phyloP scores from a whole-genome alignment of 805 yeast species.

The Yamadazyma takamatsuzukensis region DNA sequence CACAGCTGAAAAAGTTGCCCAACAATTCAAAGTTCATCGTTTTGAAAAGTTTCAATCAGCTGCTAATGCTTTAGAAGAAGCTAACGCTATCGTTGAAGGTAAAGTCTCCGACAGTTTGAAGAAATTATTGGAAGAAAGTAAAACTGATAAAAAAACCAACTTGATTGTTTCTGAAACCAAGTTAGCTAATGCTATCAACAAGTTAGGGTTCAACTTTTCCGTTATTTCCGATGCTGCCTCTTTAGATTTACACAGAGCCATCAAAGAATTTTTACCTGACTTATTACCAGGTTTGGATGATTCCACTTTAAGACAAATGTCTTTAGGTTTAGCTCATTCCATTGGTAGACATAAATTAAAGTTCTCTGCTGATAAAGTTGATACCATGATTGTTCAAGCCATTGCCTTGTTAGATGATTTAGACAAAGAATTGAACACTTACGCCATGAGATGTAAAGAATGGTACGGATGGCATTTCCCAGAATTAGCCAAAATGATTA shows the following conservation, averaged over 20 bases:
- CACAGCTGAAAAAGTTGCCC: constrained; percentile 78
- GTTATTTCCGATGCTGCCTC: constrained; percentile 95
- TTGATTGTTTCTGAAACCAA: constrained; percentile 93
- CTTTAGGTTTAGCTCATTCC: constrained; percentile 97
- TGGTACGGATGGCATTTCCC: constrained; percentile 99
- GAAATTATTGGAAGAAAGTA: constrained; percentile 68
- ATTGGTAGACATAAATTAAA: constrained; percentile 97
- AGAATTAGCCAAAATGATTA: constrained; percentile 94
- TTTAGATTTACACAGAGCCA: constrained; percentile 90
- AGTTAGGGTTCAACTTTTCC: constrained; percentile 80
- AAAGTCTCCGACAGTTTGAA: constrained; percentile 84
- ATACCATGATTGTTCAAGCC: constrained; percentile 98
- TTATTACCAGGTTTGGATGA: constrained; percentile 91
- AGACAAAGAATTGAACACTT: constrained; percentile 96
- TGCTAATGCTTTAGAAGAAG: constrained; percentile 94
- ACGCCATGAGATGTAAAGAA: constrained; percentile 98
- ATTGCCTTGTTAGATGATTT: constrained; percentile 94
- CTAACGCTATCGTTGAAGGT: constrained; percentile 88
- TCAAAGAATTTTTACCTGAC: constrained; percentile 90
- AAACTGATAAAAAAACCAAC: constrained; percentile 78
- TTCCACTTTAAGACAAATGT: constrained; percentile 84
- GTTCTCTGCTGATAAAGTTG: constrained; percentile 97
- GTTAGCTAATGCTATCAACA: constrained; percentile 94
- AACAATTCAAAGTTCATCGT: constrained; percentile 91
- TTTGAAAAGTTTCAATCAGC: constrained; percentile 94